Evolutionary conservation across 2,329 filamentous ascomycete species (phyloP), one percentile per base, ranked within the genome.

Genomic region (Nemania bipapillata): DNA sequence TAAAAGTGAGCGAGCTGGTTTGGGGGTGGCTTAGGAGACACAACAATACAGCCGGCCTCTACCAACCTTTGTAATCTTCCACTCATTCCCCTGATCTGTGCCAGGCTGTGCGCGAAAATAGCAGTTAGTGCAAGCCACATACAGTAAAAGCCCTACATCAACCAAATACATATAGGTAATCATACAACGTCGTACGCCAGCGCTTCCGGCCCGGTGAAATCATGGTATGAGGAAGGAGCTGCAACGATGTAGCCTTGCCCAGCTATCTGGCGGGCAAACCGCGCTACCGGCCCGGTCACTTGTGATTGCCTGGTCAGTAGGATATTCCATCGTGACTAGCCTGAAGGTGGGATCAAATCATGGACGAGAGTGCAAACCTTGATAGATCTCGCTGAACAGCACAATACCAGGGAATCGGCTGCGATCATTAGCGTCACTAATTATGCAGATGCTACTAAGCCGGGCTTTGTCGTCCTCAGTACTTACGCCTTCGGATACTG

Each of bases 301-400:
- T 52, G 32, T 50, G 22, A 45, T 70, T 49, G 17, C 24, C 17
- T 20, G 42, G 35, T 65, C 35, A 71, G 66, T 37, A 60, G 59
- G 32, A 64, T 17, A 57, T 58, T 40, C 37, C 8, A 30, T 26
- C 15, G 20, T 4, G 2, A 28, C 3, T 9, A n/a, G 24, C 26
- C 17, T 15, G n/a, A n/a, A 45, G 22, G 26, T 15, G 8, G 45
- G 11, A 22, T 11, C 7, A 20, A 22, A 50, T 35, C 20, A 26
- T 37, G 22, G 40, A 50, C 4, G 15, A 24, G 49, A 17, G 55
- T 28, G 32, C 67, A 37, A 80, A 94, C 93, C 94, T 89, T 97
- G 94, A 78, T 97, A 97, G 76, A 97, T 97, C 82, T 97, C 94
- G 74, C 91, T 94, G 79, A 97, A 97, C 65, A 97, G 85, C 15